phyloP scores from a whole-genome alignment of 202 grass and related monocot genomes.

The Saccharum hybrid region DNA sequence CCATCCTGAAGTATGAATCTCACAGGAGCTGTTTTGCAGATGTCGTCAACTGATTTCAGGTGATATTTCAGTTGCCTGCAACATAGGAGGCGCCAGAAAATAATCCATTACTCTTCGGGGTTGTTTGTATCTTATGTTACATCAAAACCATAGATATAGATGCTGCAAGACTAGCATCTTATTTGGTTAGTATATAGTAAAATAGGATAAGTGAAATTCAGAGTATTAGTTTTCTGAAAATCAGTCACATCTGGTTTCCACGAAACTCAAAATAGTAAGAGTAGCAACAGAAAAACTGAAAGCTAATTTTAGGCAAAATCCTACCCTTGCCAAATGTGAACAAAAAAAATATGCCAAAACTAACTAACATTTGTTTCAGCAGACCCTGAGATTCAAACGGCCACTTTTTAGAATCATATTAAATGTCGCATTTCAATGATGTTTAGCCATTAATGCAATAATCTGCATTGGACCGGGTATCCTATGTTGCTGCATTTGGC shows the following conservation, averaged over 20 bases:
- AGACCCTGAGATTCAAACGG: not conserved
- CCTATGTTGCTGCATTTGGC: constrained; percentile 23
- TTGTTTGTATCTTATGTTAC: not conserved
- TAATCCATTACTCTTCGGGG: too few relatives aligned
- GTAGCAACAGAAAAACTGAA: not conserved
- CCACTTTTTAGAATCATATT: not conserved
- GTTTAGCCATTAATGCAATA: not conserved
- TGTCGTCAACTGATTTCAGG: not conserved
- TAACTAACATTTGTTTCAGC: not conserved
- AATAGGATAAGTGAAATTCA: not conserved
- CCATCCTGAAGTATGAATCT: too few relatives aligned
- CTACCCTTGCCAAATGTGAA: not conserved
- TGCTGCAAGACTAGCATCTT: not conserved
- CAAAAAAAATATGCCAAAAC: not conserved
- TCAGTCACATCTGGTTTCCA: not conserved
- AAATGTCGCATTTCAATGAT: constrained; percentile 13
- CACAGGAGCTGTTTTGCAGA: not conserved
- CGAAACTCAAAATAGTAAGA: too few relatives aligned
- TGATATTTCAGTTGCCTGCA: not conserved
- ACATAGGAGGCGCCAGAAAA: too few relatives aligned
- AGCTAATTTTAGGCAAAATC: constrained; percentile 11
- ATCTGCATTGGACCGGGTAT: not conserved
- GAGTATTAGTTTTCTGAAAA: not conserved
- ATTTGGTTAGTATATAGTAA: not conserved
- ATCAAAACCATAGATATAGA: not conserved